Percentiles rank a stretch among this genome's conserved stretches.
Evolutionary conservation across 331 rosid species (phyloP).

Genomic region (Rhamnella rubrinervis): DNA sequence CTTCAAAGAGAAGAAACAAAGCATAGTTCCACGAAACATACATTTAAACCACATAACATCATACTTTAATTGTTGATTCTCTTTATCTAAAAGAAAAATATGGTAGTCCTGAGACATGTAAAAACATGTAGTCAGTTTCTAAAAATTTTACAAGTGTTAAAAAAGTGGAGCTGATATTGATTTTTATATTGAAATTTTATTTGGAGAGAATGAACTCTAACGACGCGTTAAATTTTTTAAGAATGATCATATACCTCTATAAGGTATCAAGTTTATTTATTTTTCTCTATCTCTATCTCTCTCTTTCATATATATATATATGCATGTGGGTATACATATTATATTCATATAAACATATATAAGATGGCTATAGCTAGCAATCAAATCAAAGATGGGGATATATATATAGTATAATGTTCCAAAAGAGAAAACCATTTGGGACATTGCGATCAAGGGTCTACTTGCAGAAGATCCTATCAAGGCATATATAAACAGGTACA

Average conservation of each 20-base stretch:
- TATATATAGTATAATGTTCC: not conserved
- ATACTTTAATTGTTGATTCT: not conserved
- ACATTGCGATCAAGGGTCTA: not conserved
- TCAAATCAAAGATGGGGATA: not conserved
- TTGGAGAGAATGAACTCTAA: too few species aligned
- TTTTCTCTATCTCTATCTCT: too few species aligned
- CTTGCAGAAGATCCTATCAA: constrained; percentile 1
- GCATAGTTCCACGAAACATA: constrained; percentile 34
- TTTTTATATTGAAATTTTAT: too few species aligned
- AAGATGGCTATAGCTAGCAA: not conserved
- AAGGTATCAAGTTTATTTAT: too few species aligned
- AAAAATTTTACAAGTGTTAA: too few species aligned
- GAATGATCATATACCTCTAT: not conserved
- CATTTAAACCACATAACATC: constrained; percentile 10
- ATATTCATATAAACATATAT: too few species aligned
- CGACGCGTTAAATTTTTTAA: not conserved
- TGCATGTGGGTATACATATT: too few species aligned
- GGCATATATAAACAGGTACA: not conserved
- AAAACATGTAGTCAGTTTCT: too few species aligned
- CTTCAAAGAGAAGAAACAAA: constrained; percentile 54
- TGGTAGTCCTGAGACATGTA: not conserved
- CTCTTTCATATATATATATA: too few species aligned
- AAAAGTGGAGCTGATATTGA: too few species aligned
- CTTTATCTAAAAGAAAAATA: not conserved
- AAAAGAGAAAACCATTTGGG: constrained; percentile 8